phyloP scores from a whole-genome alignment of 805 yeast species.

The Candida pseudofarinosa region DNA sequence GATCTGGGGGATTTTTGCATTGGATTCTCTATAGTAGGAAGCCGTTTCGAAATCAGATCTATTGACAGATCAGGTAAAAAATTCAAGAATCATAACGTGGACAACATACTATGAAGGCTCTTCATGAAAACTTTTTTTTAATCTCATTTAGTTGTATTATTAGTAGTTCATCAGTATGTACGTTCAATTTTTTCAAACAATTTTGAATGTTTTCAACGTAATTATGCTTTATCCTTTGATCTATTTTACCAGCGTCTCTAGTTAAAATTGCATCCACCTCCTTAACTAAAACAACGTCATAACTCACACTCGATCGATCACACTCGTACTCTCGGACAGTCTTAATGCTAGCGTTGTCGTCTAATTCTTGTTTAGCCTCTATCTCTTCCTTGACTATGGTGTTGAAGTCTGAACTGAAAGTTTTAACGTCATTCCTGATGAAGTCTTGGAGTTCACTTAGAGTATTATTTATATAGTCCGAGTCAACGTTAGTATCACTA shows the following conservation, averaged over 20 bases:
- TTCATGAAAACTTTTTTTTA: constrained; percentile 9
- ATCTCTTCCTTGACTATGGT: constrained; percentile 9
- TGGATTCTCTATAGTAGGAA: constrained; percentile 70
- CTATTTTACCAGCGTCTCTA: neutral
- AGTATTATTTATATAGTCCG: constrained; percentile 13
- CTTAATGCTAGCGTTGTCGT: neutral
- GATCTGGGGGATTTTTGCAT: constrained; percentile 21
- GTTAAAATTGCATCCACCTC: constrained; percentile 12
- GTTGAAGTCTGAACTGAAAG: constrained; percentile 20
- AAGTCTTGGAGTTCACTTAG: constrained; percentile 23
- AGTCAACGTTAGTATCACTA: constrained; percentile 1
- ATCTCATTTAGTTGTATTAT: constrained; percentile 18
- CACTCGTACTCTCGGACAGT: neutral
- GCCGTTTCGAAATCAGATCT: constrained; percentile 69
- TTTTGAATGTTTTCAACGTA: constrained; percentile 9
- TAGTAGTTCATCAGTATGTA: constrained; percentile 17
- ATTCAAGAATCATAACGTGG: constrained; percentile 76
- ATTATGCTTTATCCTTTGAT: neutral
- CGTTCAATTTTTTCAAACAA: constrained; percentile 10
- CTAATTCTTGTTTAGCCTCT: neutral
- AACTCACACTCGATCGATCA: neutral
- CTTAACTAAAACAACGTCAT: neutral
- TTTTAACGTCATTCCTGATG: constrained; percentile 13
- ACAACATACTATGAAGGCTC: constrained; percentile 36
- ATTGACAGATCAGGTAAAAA: constrained; percentile 80